phyloP scores from a whole-genome alignment of 352 stramenopile species.

The Phytophthora chlamydospora region DNA sequence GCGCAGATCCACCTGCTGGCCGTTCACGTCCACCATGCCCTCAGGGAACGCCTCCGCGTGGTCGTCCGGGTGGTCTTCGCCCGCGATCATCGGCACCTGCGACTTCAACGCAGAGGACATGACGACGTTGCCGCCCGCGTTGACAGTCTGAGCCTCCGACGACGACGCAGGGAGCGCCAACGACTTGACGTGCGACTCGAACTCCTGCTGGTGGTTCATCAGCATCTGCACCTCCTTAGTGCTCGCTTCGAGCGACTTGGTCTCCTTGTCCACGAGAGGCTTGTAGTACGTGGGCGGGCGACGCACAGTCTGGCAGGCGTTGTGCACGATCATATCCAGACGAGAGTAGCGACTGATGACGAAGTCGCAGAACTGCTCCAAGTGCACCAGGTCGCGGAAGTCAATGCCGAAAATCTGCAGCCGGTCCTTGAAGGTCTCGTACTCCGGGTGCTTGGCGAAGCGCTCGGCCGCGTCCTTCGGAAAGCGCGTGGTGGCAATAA shows the following conservation, averaged over 20 bases:
- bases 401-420: conserved; percentile 97
- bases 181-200: conserved; percentile 71
- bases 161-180: conserved; percentile 53
- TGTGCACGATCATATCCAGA: conserved; percentile 98
- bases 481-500: conserved; percentile 97
- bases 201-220: conserved; percentile 83
- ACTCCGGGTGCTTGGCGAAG: conserved; percentile 93
- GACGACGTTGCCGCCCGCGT: conserved; percentile 32
- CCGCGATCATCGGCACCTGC: conserved; percentile 79
- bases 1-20: conserved; percentile 95
- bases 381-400: conserved; percentile 94
- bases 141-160: conserved; percentile 21
- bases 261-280: conserved; percentile 89
- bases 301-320: conserved; percentile 97
- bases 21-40: conserved; percentile 94
- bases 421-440: conserved; percentile 91
- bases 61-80: conserved; percentile 71
- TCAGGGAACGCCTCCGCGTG: conserved; percentile 67
- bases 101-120: conserved; percentile 87
- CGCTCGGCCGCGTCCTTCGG: conserved; percentile 91
- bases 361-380: conserved; percentile 95
- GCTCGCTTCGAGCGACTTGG: conserved; percentile 60
- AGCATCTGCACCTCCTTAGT: conserved; percentile 63
- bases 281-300: conserved; percentile 95
- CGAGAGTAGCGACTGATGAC: conserved; percentile 82